Conservation (phyloP, 768 basidiomycete genomes). For the Exidia glandulosa region DNA sequence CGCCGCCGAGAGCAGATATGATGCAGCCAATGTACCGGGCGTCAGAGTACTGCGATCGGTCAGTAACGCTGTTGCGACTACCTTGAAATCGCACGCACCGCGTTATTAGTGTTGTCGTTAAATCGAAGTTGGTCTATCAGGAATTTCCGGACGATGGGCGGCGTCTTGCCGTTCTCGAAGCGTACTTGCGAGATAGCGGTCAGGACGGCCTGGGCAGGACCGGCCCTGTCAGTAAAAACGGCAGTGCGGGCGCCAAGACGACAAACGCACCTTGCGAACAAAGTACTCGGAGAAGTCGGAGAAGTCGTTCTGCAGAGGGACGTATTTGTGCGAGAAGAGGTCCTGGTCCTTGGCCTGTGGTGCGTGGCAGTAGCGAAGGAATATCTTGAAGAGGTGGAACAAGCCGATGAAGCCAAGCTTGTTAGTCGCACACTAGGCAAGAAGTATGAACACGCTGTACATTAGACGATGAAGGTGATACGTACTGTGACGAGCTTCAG, state of each 20-base stretch:
- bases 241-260: not conserved
- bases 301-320: conserved; percentile 94
- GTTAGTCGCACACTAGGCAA: conserved; percentile 68
- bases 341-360: conserved; percentile 74
- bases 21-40: conserved; percentile 82
- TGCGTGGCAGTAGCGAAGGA: conserved; percentile 82
- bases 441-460: conserved; percentile 2
- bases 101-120: conserved; percentile 89
- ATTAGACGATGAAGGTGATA: conserved; percentile 7
- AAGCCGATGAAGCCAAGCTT: conserved; percentile 80
- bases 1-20: conserved; percentile 71
- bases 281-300: conserved; percentile 87
- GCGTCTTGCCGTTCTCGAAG: conserved; percentile 79
- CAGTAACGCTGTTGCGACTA: conserved; percentile 5
- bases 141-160: conserved; percentile 74
- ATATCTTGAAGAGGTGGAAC: conserved; percentile 93
- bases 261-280: conserved; percentile 67
- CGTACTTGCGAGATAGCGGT: conserved; percentile 78
- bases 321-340: conserved; percentile 75
- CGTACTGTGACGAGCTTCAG: conserved; percentile 70
- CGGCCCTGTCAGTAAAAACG: not conserved
- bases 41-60: conserved; percentile 62
- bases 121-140: conserved; percentile 87
- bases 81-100: conserved; percentile 37
- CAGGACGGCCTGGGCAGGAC: conserved; percentile 63